Percentiles rank a stretch among this genome's conserved stretches.
These are phyloP conservation scores for Ogataea dorogensis DNA, from an alignment of 805 yeast genomes.

Conservation along the genomic window DNA sequence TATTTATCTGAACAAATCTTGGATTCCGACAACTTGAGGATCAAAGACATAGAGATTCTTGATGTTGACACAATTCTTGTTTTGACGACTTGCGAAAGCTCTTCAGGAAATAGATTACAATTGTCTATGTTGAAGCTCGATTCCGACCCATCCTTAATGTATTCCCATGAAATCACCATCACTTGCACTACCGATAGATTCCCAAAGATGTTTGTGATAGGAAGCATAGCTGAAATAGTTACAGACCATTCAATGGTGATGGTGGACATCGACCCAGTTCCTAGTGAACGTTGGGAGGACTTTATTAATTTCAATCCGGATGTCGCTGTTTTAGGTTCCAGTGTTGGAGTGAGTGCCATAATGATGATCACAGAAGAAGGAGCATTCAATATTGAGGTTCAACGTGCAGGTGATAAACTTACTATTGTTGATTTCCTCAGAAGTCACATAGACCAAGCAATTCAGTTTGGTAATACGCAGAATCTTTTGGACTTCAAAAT, in stretches of 20 bases:
- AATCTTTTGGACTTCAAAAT: slow-evolving; percentile 24
- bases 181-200: slow-evolving; percentile 4
- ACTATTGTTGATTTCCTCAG: slow-evolving; percentile 42
- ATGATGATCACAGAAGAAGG: slow-evolving; percentile 56
- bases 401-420: slow-evolving; percentile 26
- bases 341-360: slow-evolving; percentile 28
- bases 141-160: slow-evolving; percentile 1
- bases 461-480: slow-evolving; percentile 48
- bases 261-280: slow-evolving; percentile 48
- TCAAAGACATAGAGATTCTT: slow-evolving; percentile 62
- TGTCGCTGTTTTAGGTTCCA: slow-evolving; percentile 57
- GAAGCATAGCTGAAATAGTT: slow-evolving; percentile 48
- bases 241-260: slow-evolving; percentile 61
- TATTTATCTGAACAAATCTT: slow-evolving; percentile 20
- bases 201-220: slow-evolving; percentile 27
- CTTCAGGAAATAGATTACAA: slow-evolving; percentile 36
- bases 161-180: slow-evolving; percentile 7
- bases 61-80: slow-evolving; percentile 43
- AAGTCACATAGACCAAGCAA: slow-evolving; percentile 81
- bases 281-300: slow-evolving; percentile 74
- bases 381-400: slow-evolving; percentile 56
- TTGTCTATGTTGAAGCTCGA: slow-evolving; percentile 34
- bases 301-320: slow-evolving; percentile 54
- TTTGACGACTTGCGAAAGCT: slow-evolving; percentile 43
- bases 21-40: slow-evolving; percentile 46